Base-by-base conservation (phyloP, 306 rosid species). In the Argentina anserina region DNA sequence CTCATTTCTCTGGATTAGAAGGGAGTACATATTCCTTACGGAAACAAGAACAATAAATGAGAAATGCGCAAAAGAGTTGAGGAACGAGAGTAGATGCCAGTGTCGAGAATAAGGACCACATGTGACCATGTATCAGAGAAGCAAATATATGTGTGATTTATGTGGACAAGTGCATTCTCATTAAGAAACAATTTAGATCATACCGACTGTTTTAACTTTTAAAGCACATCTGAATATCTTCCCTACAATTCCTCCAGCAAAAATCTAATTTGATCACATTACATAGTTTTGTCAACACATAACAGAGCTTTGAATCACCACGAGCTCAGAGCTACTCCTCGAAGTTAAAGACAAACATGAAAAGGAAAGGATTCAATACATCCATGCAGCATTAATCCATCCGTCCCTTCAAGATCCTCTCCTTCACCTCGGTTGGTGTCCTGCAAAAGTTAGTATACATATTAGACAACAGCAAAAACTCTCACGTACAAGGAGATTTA, bases 321-420 rank as follows among this genome's bases (percentile, higher is more conserved):
- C 36, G 31, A 12, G 42, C 67, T 41, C 11, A 58, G 6, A 23
- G 39, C 42, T 18, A 18, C 34, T 20, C 40, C 64, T n/a, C 65
- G 26, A 40, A 43, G 62, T 52, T n/a, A 14, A 49, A 58, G 71
- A 42, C 67, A 53, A 65, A 55, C 61, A 72, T 34, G 4, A 20
- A 31, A 62, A 56, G 47, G 18, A 53, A 40, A 65, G 9, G 9
- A 28, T 28, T 58, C 37, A 5, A 39, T 39, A 20, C 18, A 39
- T 29, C 17, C 52, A 41, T 20, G 46, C 45, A 70, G 67, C 43
- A 50, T 83, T 83, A 95, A 77, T 95, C 99, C 99, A 90, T 95
- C 75, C 99, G 87, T 78, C 99, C 97, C 81, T 91, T 95, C 86
- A 95, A 84, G 86, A 91, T 87, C 81, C 90, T 88, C 75, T 95